These are phyloP conservation scores for Penicillium olsonii DNA, from an alignment of 2,329 filamentous ascomycete species.

Conservation along the genomic window DNA sequence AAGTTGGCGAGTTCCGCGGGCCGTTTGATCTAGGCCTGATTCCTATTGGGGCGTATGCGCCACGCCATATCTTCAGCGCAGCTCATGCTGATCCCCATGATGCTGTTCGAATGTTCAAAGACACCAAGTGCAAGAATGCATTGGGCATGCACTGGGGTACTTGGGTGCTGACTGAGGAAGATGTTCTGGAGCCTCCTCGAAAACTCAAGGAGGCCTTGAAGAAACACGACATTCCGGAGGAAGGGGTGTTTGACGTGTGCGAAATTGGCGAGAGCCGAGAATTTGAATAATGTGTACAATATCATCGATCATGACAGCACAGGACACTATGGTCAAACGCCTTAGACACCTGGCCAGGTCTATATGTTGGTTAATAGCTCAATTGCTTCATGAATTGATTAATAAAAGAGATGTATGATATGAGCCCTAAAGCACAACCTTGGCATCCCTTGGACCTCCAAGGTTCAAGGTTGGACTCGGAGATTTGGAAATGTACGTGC, in stretches of 20 bases:
- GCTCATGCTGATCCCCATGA: conserved; percentile 89
- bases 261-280: conserved; percentile 81
- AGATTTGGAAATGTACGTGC: too few species aligned
- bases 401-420: too few species aligned
- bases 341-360: too few species aligned
- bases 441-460: too few species aligned
- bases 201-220: conserved; percentile 71
- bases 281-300: conserved; percentile 49
- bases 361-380: too few species aligned
- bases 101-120: conserved; percentile 82
- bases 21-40: conserved; percentile 91
- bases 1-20: conserved; percentile 77
- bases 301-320: not conserved
- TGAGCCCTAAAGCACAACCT: too few species aligned
- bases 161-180: conserved; percentile 83
- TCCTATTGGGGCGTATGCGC: conserved; percentile 84
- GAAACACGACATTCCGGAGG: conserved; percentile 66
- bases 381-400: too few species aligned
- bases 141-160: conserved; percentile 91
- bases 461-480: too few species aligned
- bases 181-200: conserved; percentile 78
- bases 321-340: too few species aligned
- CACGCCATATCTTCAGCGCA: conserved; percentile 66
- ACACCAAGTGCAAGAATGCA: conserved; percentile 75
- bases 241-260: conserved; percentile 77